Conservation (phyloP, 1,139 yeast genomes). For the Geotrichum reessii region DNA sequence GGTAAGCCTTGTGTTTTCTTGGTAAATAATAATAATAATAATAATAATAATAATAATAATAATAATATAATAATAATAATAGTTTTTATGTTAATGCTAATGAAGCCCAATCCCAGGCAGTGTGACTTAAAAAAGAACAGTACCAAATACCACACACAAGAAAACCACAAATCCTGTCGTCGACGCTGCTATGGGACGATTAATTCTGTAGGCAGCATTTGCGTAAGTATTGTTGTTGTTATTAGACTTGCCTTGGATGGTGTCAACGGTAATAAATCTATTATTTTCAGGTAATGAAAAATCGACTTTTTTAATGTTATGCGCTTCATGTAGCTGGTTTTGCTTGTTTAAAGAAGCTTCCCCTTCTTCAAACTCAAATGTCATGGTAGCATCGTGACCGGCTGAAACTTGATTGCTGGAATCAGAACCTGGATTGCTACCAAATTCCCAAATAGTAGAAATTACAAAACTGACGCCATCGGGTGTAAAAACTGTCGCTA, state of each 20-base stretch:
- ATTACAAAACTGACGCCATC: conserved; percentile 8
- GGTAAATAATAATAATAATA: neutral
- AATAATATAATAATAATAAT: neutral
- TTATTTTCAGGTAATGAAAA: neutral
- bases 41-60: neutral
- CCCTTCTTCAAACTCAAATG: conserved; percentile 13
- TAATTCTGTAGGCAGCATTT: neutral
- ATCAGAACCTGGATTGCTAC: neutral
- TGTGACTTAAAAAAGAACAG: neutral
- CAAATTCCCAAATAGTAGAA: conserved; percentile 10
- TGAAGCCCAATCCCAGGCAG: no score
- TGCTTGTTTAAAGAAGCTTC: neutral
- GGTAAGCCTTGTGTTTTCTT: no score
- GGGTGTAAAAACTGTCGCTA: conserved; percentile 2
- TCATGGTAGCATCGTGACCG: neutral
- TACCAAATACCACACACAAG: neutral
- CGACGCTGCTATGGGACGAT: neutral
- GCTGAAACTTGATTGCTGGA: neutral
- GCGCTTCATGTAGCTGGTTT: neutral
- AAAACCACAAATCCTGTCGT: neutral
- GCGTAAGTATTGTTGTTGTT: neutral
- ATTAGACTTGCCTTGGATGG: neutral
- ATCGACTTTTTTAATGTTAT: neutral
- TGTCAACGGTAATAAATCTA: neutral
- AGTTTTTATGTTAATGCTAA: neutral